phyloP scores from a whole-genome alignment of 2,329 filamentous ascomycete genomes.

The Fusarium kyushuense region DNA sequence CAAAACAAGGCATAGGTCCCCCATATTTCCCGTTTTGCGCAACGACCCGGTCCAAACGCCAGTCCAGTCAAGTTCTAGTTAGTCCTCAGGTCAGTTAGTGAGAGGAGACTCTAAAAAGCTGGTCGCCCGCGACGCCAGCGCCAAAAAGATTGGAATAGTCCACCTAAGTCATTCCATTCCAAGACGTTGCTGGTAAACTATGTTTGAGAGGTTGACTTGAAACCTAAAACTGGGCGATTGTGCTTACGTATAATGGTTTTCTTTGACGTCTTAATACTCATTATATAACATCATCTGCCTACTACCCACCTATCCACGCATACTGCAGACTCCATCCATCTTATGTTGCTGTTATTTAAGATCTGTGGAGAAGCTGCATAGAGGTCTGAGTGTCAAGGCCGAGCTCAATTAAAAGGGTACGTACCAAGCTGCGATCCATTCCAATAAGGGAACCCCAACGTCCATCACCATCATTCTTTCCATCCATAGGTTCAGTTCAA shows the following conservation, averaged over 20 bases:
- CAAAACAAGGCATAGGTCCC: constrained; percentile 32
- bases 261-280: neutral
- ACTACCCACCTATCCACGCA: neutral
- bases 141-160: constrained; percentile 15
- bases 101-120: constrained; percentile 5
- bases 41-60: constrained; percentile 14
- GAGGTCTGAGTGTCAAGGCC: constrained; percentile 20
- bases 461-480: constrained; percentile 34
- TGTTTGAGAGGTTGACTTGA: neutral
- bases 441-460: constrained; percentile 30
- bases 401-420: constrained; percentile 39
- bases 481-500: constrained; percentile 2
- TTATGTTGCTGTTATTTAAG: neutral
- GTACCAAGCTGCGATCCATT: constrained; percentile 24
- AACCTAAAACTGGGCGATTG: constrained; percentile 10
- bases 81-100: constrained; percentile 2
- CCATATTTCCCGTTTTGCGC: constrained; percentile 39
- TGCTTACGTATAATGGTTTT: constrained; percentile 1
- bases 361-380: constrained; percentile 24
- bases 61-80: constrained; percentile 14
- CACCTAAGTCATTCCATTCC: constrained; percentile 15
- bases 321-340: neutral
- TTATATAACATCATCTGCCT: neutral
- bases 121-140: neutral
- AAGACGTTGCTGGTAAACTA: neutral